Conservation (phyloP, 495 filamentous ascomycete genomes). For the Hypoxylon perforatum region DNA sequence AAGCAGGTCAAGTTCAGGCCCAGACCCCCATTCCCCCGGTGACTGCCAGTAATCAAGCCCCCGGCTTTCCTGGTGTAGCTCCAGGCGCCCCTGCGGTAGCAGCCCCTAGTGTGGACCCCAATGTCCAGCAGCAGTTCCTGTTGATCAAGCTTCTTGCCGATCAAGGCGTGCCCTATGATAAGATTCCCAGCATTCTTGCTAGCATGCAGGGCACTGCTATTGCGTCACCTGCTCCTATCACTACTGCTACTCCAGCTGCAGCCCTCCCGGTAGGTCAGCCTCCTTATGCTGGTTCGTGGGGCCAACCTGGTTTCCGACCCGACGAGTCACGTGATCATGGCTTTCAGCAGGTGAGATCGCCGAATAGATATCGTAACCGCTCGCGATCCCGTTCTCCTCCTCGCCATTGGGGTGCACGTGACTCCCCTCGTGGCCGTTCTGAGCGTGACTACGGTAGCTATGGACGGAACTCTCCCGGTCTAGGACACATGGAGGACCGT, state of each 20-base stretch:
- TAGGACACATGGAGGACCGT: conserved; percentile 68
- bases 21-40: conserved; percentile 52
- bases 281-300: conserved; percentile 43
- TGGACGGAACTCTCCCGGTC: conserved; percentile 63
- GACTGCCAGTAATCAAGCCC: conserved; percentile 59
- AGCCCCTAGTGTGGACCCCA: conserved; percentile 51
- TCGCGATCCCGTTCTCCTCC: conserved; percentile 78
- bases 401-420: conserved; percentile 70
- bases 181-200: conserved; percentile 59
- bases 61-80: conserved; percentile 46
- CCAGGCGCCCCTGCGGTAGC: conserved; percentile 57
- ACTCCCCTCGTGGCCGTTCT: conserved; percentile 51
- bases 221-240: conserved; percentile 25
- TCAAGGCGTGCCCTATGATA: conserved; percentile 57
- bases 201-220: conserved; percentile 50
- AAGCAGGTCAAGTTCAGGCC: conserved; percentile 54
- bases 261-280: conserved; percentile 38
- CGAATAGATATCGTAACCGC: conserved; percentile 72
- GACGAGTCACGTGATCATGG: conserved; percentile 72
- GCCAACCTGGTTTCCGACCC: conserved; percentile 51
- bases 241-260: conserved; percentile 38
- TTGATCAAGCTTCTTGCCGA: conserved; percentile 59
- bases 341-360: conserved; percentile 64
- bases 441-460: conserved; percentile 54
- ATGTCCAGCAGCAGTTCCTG: conserved; percentile 70